These are phyloP conservation scores for Teratosphaeria zuluensis DNA, from an alignment of 2,329 filamentous ascomycete species.

Conservation along the genomic window DNA sequence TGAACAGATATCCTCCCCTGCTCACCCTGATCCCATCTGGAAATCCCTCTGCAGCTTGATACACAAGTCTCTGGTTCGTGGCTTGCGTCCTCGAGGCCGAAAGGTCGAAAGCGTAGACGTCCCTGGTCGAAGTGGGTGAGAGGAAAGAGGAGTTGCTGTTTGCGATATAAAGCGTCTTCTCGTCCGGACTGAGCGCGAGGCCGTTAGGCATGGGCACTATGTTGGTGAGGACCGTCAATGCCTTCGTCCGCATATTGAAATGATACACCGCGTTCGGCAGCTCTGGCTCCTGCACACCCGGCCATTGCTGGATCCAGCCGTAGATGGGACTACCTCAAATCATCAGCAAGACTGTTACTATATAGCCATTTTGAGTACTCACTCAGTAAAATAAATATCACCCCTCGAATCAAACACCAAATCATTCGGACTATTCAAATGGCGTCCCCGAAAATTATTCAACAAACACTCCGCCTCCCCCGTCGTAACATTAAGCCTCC, in stretches of 20 bases:
- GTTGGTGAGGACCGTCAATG: conserved; percentile 44
- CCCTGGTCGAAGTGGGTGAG: conserved; percentile 26
- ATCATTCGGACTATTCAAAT: conserved; percentile 54
- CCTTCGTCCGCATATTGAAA: conserved; percentile 40
- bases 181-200: conserved; percentile 14
- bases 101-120: conserved; percentile 24
- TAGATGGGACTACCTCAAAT: conserved; percentile 10
- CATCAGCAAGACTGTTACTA: not conserved
- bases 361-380: no score
- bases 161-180: conserved; percentile 16
- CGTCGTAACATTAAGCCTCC: conserved; percentile 9
- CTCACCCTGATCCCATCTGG: conserved; percentile 14
- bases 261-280: conserved; percentile 51
- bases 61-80: conserved; percentile 23
- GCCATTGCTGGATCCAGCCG: conserved; percentile 34
- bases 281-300: conserved; percentile 44
- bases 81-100: conserved; percentile 7
- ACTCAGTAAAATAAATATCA: conserved; percentile 21
- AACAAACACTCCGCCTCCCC: conserved; percentile 30
- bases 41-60: conserved; percentile 30
- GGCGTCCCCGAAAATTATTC: conserved; percentile 51
- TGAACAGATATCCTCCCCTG: conserved; percentile 8
- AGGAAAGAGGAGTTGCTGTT: conserved; percentile 13
- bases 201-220: conserved; percentile 23
- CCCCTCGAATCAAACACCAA: conserved; percentile 40